phyloP scores from a whole-genome alignment of 2,329 filamentous ascomycete genomes.

The Sporothrix schenckii region DNA sequence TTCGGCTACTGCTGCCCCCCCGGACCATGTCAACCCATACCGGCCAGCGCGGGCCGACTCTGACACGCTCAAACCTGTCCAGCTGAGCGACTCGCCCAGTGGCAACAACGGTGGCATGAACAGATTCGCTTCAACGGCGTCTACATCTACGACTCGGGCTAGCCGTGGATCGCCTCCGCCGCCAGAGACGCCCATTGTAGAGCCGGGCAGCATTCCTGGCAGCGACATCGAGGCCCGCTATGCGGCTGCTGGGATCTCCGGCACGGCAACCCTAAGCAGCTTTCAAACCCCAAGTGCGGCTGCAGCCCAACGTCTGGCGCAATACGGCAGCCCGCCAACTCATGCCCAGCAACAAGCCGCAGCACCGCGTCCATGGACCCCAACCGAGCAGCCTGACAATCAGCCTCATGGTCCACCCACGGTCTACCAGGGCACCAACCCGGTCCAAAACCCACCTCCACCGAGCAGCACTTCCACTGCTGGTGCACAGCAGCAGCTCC shows the following conservation, averaged over 20 bases:
- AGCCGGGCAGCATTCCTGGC: slow-evolving; percentile 68
- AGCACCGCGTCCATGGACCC: slow-evolving; percentile 77
- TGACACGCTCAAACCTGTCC: slow-evolving; percentile 46
- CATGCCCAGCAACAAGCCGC: slow-evolving; percentile 41
- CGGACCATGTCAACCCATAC: slow-evolving; percentile 23
- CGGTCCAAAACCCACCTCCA: slow-evolving; percentile 66
- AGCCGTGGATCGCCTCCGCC: slow-evolving; percentile 92
- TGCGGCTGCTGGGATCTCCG: slow-evolving; percentile 87
- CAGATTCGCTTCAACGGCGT: slow-evolving; percentile 78
- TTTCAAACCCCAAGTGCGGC: slow-evolving; percentile 72
- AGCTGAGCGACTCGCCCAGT: slow-evolving; percentile 38
- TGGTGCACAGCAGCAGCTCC: neutral
- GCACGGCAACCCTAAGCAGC: slow-evolving; percentile 77
- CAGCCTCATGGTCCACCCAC: slow-evolving; percentile 88
- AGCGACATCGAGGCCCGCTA: slow-evolving; percentile 90
- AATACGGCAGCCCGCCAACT: slow-evolving; percentile 65
- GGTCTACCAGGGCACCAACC: slow-evolving; percentile 83
- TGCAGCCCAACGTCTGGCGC: slow-evolving; percentile 76
- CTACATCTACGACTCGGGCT: slow-evolving; percentile 88
- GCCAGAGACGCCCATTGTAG: slow-evolving; percentile 84
- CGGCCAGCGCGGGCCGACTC: slow-evolving; percentile 24
- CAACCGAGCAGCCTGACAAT: slow-evolving; percentile 84
- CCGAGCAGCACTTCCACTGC: slow-evolving; percentile 49
- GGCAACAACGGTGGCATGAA: slow-evolving; percentile 49
- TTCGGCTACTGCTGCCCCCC: neutral